Conservation (phyloP, 1,284 basidiomycete species). For the Tranzscheliella williamsii region DNA sequence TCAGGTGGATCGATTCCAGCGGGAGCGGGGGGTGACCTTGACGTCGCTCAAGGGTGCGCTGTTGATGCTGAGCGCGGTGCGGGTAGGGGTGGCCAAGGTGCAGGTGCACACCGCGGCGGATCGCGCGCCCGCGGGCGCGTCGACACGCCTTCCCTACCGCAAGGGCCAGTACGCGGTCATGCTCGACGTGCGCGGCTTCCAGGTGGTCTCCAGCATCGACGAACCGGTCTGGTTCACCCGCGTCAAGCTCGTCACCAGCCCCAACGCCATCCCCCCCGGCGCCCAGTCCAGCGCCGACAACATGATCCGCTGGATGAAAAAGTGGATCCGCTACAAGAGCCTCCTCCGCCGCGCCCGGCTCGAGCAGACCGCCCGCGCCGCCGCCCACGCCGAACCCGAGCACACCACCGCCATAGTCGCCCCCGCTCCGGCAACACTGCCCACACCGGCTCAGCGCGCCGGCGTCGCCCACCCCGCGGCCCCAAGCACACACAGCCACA, state of each 20-base stretch:
- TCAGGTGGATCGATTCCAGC: slow-evolving; percentile 6
- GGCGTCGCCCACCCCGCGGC: not conserved
- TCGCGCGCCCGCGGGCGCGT: not conserved
- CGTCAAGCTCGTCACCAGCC: slow-evolving; percentile 16
- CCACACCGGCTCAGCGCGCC: slow-evolving; percentile 11
- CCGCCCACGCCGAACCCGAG: no score
- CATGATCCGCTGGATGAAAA: slow-evolving; percentile 11
- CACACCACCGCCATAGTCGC: no score
- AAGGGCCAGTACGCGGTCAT: slow-evolving; percentile 10
- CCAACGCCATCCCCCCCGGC: slow-evolving; percentile 4
- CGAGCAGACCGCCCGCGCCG: not conserved
- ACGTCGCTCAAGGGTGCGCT: slow-evolving; percentile 27
- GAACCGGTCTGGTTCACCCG: slow-evolving; percentile 23
- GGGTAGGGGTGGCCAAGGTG: slow-evolving; percentile 4
- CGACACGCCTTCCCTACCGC: not conserved
- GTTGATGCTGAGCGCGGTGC: slow-evolving; percentile 11
- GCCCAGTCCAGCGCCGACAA: not conserved
- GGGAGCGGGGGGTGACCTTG: slow-evolving; percentile 2
- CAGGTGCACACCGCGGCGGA: slow-evolving; percentile 1
- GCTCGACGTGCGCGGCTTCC: slow-evolving; percentile 19
- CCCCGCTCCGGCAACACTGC: no score
- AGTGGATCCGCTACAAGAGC: slow-evolving; percentile 10
- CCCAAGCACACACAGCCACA: not conserved
- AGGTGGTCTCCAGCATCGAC: slow-evolving; percentile 14
- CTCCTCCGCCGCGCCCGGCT: not conserved